Base-by-base conservation (phyloP, 805 yeast species). In the Saccharomycopsis malanga region DNA sequence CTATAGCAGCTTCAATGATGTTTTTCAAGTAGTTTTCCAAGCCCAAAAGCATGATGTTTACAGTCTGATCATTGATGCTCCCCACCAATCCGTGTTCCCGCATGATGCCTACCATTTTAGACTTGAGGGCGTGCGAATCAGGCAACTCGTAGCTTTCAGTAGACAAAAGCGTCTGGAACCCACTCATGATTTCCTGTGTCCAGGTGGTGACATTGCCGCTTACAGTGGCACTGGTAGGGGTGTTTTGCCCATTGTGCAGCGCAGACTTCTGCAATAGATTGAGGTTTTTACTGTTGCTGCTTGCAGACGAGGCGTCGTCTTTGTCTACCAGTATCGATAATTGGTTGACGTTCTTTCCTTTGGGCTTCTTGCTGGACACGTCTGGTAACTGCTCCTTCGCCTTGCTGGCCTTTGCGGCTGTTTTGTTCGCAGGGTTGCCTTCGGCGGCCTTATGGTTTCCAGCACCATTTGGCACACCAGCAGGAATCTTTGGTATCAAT, bases 171-270 rank as follows among this genome's bases (percentile, higher is more conserved):
- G 93, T 77, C 55, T 85, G 87, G 46, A 87, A 75, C 3, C 93
- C 94, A 58, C 83, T 88, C 45, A 83, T 74, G 15, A 93, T 86
- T 59, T 93, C 98, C 62, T 89, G 96, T 20, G 94, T 87, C 91
- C 96, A 88, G 56, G 83, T 83, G 25, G 80, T 74, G 29, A 86
- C 74, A 55, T 76, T 77, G 23, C 24, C 32, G 10, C 23, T 18
- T 4, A 32, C 17, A 17, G 42, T n/a, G 36, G 36, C 36, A 18
- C 17, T 27, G 15, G 34, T 24, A 9, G 38, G 44, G 20, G 36
- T 32, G 36, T n/a, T 32, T n/a, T 9, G 21, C 14, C 18, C 27
- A 24, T 25, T 38, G 10, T 21, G 21, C 9, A 18, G 6, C 9
- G 35, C 4, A 24, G 15, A 34, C 24, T 18, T 44, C 23, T 39